phyloP scores from a whole-genome alignment of 306 rosid species.

The Cucurbita pepo region DNA sequence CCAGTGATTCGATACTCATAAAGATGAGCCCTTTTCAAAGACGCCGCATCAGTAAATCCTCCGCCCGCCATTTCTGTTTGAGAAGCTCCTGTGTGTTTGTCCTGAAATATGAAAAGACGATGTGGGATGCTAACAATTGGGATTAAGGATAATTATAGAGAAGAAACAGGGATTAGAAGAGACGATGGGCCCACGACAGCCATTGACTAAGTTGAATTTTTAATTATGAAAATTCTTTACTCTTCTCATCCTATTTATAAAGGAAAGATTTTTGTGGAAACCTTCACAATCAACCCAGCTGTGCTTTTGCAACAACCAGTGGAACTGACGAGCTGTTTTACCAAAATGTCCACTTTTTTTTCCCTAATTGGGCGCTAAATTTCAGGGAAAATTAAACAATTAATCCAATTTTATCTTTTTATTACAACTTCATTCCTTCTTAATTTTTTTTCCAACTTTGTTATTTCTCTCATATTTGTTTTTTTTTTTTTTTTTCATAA shows the following conservation, averaged over 20 bases:
- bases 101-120: too few species aligned
- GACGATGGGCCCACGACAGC: background rate
- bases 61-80: constrained; percentile 50
- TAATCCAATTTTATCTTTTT: background rate
- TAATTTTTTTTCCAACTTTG: too few species aligned
- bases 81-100: background rate
- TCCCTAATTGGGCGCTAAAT: background rate
- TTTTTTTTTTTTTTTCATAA: too few species aligned
- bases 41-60: constrained; percentile 17
- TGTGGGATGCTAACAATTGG: background rate
- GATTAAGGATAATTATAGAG: background rate
- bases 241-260: background rate
- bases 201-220: background rate
- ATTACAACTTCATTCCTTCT: background rate
- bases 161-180: background rate
- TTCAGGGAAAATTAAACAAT: background rate
- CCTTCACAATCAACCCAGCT: background rate
- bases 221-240: background rate
- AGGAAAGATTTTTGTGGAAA: background rate
- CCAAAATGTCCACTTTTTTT: background rate
- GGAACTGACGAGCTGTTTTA: background rate
- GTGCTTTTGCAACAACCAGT: background rate
- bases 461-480: too few species aligned
- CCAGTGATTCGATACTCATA: constrained; percentile 48
- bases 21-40: constrained; percentile 47